These are phyloP conservation scores for Phytopythium vexans DNA, from an alignment of 352 stramenopile genomes.

Conservation along the genomic window DNA sequence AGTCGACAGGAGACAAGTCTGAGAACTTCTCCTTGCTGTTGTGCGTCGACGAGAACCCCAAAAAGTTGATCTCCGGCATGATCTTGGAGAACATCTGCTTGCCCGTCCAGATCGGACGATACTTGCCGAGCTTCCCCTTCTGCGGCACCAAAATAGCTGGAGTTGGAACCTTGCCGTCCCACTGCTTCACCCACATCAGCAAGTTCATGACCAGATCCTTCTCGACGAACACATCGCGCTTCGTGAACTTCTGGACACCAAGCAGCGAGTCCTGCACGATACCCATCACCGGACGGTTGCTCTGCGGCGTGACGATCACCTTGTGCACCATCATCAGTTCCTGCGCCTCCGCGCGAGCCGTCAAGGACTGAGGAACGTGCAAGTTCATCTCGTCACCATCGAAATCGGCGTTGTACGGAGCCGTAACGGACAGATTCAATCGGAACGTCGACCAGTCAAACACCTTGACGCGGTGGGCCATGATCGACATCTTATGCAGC, in stretches of 20 bases:
- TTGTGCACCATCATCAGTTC: slow-evolving; percentile 99
- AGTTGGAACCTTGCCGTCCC: slow-evolving; percentile 96
- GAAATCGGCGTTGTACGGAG: slow-evolving; percentile 99
- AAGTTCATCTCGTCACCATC: slow-evolving; percentile 99
- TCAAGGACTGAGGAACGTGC: slow-evolving; percentile 96
- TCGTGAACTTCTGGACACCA: slow-evolving; percentile 97
- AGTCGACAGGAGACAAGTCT: slow-evolving; percentile 94
- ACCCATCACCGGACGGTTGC: slow-evolving; percentile 99
- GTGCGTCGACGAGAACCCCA: slow-evolving; percentile 93
- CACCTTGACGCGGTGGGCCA: slow-evolving; percentile 98
- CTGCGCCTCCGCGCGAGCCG: slow-evolving; percentile 95
- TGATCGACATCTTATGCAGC: slow-evolving; percentile 99
- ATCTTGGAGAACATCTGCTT: slow-evolving; percentile 99
- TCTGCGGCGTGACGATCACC: slow-evolving; percentile 98
- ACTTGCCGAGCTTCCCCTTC: slow-evolving; percentile 82
- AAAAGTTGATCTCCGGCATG: slow-evolving; percentile 97
- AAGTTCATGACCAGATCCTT: slow-evolving; percentile 98
- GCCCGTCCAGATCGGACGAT: slow-evolving; percentile 94
- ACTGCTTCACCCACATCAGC: slow-evolving; percentile 97
- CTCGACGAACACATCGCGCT: slow-evolving; percentile 97
- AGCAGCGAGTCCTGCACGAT: slow-evolving; percentile 98
- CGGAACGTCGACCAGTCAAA: slow-evolving; percentile 99
- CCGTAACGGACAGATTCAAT: slow-evolving; percentile 97
- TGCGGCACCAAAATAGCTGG: slow-evolving; percentile 97
- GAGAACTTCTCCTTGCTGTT: slow-evolving; percentile 90